Evolutionary conservation across 805 yeast genomes (phyloP).

Genomic region (Starmerella ratchasimensis): DNA sequence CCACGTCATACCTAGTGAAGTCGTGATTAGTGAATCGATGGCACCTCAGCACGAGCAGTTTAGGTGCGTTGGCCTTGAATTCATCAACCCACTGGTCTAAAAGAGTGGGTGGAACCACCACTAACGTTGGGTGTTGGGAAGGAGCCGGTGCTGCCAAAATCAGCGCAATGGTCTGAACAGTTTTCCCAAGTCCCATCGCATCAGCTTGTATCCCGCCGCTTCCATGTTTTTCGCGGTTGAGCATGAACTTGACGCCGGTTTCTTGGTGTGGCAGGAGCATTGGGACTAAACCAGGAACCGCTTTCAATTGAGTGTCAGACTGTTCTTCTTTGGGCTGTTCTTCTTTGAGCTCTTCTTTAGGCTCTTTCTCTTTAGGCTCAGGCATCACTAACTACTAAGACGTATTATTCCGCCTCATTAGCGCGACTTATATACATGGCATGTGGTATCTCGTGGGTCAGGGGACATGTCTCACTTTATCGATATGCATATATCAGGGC

Average conservation of each 20-base stretch:
- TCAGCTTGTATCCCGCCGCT: constrained; percentile 61
- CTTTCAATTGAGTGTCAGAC: too few relatives aligned
- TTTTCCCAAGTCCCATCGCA: constrained; percentile 85
- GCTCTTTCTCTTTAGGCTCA: too few relatives aligned
- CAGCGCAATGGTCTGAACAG: constrained; percentile 61
- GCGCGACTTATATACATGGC: too few relatives aligned
- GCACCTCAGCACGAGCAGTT: constrained; percentile 18
- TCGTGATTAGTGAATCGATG: too few relatives aligned
- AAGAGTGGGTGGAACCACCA: constrained; percentile 33
- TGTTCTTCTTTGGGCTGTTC: not conserved
- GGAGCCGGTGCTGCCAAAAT: constrained; percentile 36
- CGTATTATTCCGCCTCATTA: too few relatives aligned
- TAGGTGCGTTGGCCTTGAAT: constrained; percentile 28
- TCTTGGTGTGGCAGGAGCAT: constrained; percentile 35
- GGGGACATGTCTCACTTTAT: too few relatives aligned
- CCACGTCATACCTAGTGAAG: constrained; percentile 25
- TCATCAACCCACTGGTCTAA: constrained; percentile 33
- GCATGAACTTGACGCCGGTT: constrained; percentile 33
- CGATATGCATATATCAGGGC: too few relatives aligned
- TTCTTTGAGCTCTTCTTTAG: not conserved
- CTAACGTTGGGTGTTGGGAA: constrained; percentile 28
- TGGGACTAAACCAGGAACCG: constrained; percentile 30
- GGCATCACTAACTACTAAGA: too few relatives aligned
- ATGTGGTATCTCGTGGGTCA: too few relatives aligned
- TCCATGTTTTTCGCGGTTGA: constrained; percentile 28